Conservation (phyloP, 2,329 filamentous ascomycete species). For the Trichoderma koningii region DNA sequence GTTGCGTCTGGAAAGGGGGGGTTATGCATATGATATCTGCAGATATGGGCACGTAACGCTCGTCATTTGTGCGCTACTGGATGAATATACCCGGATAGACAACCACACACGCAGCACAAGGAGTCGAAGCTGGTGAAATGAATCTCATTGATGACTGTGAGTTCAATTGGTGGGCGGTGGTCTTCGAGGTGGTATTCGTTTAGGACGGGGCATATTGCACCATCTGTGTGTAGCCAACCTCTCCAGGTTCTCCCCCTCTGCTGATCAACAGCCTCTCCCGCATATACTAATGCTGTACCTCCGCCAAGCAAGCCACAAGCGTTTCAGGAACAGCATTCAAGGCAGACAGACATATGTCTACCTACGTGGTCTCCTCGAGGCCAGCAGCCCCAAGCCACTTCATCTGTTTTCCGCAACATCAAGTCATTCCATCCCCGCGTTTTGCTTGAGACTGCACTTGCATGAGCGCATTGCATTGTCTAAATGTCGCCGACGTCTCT, state of each 20-base stretch:
- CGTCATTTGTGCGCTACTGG: background rate
- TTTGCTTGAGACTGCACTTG: background rate
- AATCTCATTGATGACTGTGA: no score
- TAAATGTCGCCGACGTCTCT: background rate
- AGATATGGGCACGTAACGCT: background rate
- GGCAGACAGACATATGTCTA: background rate
- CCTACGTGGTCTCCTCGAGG: background rate
- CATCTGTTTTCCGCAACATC: background rate
- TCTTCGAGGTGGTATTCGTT: no score
- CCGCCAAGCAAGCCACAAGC: background rate
- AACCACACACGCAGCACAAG: background rate
- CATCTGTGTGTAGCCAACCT: background rate
- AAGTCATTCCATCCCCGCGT: background rate
- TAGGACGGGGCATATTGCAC: no score
- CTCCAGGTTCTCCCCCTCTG: background rate
- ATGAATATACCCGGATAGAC: background rate
- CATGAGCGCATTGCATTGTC: background rate
- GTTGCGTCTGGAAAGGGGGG: background rate
- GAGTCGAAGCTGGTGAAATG: no score
- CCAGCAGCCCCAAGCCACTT: background rate
- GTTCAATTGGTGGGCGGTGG: no score
- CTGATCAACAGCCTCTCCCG: background rate
- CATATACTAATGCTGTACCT: background rate
- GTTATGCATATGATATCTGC: background rate
- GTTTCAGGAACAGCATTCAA: constrained; percentile 3